Conservation (phyloP, 2,329 filamentous ascomycete species). For the Fonsecaea pedrosoi region DNA sequence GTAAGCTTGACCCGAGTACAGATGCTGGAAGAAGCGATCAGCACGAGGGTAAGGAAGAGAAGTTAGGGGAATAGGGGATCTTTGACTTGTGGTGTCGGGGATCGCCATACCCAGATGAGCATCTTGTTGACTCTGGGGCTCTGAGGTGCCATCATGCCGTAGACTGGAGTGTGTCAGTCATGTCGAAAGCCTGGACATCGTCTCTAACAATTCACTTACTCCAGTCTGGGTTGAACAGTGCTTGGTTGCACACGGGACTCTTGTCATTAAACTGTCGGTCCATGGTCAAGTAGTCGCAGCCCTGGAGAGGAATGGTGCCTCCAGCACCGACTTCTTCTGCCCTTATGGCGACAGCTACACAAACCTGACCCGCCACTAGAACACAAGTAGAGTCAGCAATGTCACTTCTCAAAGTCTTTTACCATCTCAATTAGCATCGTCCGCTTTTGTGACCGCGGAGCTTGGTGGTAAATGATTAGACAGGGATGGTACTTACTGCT, state of each 20-base stretch:
- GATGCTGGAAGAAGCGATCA: conserved; percentile 44
- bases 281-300: conserved; percentile 43
- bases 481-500: neutral
- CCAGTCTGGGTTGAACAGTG: conserved; percentile 58
- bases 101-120: conserved; percentile 50
- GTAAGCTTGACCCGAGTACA: conserved; percentile 58
- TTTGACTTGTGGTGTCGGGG: neutral
- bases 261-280: conserved; percentile 54
- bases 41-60: neutral
- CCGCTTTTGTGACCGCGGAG: neutral
- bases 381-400: conserved; percentile 46
- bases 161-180: conserved; percentile 41
- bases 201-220: conserved; percentile 24
- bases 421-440: neutral
- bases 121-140: conserved; percentile 55
- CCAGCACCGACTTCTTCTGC: conserved; percentile 56
- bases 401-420: neutral
- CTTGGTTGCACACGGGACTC: conserved; percentile 56
- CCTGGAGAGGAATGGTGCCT: conserved; percentile 56
- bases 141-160: conserved; percentile 58
- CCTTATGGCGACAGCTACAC: conserved; percentile 56
- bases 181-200: neutral
- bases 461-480: neutral
- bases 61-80: neutral
- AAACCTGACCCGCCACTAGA: conserved; percentile 59